phyloP scores from a whole-genome alignment of 2,329 filamentous ascomycete genomes.

The Beauveria sp. region DNA sequence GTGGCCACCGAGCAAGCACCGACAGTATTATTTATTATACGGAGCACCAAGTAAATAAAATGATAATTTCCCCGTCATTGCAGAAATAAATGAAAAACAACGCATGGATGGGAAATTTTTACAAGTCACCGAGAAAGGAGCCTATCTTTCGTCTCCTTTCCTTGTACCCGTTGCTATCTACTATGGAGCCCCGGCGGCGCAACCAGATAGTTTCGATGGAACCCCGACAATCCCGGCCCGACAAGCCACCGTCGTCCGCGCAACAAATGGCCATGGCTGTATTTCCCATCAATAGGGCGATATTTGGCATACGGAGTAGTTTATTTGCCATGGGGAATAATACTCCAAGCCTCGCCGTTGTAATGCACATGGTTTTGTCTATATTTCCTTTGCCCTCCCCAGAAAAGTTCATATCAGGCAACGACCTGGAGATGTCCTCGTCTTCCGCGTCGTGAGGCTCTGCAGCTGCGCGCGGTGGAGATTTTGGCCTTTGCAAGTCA shows the following conservation, averaged over 20 bases:
- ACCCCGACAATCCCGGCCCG: background rate
- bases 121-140: slow-evolving; percentile 3
- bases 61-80: background rate
- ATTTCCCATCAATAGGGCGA: background rate
- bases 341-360: background rate
- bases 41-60: too few species aligned
- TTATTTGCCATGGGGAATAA: background rate
- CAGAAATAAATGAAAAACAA: too few species aligned
- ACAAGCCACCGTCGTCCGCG: background rate
- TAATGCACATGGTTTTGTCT: too few species aligned
- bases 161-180: background rate
- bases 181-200: background rate
- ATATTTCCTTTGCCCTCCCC: too few species aligned
- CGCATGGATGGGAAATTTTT: background rate
- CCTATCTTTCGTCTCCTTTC: background rate
- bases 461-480: too few species aligned
- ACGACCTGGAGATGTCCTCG: too few species aligned
- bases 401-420: too few species aligned
- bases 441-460: too few species aligned
- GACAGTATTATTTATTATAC: background rate
- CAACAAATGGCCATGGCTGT: background rate
- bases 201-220: background rate
- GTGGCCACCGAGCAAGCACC: too few species aligned
- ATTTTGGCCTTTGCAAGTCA: too few species aligned
- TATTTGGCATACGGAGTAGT: background rate